Conservation (phyloP, 441 rosid species). For the Bocquillonia castaneifolia region DNA sequence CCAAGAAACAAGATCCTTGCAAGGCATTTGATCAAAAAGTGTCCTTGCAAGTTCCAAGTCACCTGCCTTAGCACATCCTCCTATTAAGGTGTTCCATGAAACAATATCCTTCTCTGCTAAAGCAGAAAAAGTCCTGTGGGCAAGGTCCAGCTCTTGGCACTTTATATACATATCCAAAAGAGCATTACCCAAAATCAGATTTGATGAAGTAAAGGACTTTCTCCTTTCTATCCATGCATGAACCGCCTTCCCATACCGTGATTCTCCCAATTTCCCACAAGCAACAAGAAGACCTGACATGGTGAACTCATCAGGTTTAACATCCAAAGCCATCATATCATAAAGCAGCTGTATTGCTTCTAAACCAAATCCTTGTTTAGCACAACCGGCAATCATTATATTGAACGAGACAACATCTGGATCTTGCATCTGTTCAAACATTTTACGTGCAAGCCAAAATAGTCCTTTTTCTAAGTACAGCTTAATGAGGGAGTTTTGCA, state of each 20-base stretch:
- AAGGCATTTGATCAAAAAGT: conserved; percentile 41
- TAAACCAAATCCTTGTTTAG: conserved; percentile 39
- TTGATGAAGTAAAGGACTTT: conserved; percentile 25
- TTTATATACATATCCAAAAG: conserved; percentile 50
- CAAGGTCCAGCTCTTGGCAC: conserved; percentile 35
- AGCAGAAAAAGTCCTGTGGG: conserved; percentile 30
- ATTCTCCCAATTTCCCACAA: conserved; percentile 38
- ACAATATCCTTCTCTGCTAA: conserved; percentile 36
- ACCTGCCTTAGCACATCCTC: conserved; percentile 40
- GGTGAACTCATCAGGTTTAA: conserved; percentile 45
- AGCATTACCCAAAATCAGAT: conserved; percentile 47
- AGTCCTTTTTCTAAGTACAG: conserved; percentile 34
- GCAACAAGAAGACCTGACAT: conserved; percentile 39
- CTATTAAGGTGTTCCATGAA: conserved; percentile 52
- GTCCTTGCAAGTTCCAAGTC: conserved; percentile 35
- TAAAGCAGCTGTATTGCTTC: conserved; percentile 39
- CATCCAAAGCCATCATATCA: conserved; percentile 34
- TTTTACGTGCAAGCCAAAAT: conserved; percentile 31
- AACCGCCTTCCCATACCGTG: conserved; percentile 40
- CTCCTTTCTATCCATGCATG: conserved; percentile 53
- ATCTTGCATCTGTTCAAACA: conserved; percentile 34
- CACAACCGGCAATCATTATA: conserved; percentile 39
- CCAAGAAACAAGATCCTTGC: conserved; percentile 44
- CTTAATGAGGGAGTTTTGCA: conserved; percentile 28
- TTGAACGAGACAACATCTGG: conserved; percentile 44